phyloP scores from a whole-genome alignment of 768 basidiomycete genomes.

The Lenzites betulinus region DNA sequence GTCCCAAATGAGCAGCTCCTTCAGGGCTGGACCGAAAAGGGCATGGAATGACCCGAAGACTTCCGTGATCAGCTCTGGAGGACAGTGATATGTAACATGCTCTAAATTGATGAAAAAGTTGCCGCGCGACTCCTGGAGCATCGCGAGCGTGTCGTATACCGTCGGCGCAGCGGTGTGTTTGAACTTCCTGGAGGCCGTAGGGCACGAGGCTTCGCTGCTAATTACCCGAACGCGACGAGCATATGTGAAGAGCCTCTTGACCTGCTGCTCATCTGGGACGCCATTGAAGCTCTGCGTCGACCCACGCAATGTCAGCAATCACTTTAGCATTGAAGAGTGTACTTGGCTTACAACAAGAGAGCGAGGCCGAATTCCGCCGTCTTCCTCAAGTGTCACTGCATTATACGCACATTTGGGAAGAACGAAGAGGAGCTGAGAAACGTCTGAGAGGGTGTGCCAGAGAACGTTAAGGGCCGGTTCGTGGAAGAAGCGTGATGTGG shows the following conservation, averaged over 20 bases:
- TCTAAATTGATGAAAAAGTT: not conserved
- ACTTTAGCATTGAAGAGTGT: not conserved
- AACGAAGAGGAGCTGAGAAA: not conserved
- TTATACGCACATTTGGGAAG: not conserved
- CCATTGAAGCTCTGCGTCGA: not conserved
- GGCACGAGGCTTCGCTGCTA: no score
- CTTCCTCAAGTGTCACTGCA: not conserved
- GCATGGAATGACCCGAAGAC: not conserved
- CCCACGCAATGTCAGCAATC: not conserved
- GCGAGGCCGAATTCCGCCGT: not conserved
- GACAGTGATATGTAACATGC: not conserved
- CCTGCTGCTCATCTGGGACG: not conserved
- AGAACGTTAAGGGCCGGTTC: not conserved
- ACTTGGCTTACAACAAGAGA: no score
- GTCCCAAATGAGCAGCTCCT: not conserved
- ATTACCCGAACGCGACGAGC: not conserved
- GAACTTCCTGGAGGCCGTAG: no score
- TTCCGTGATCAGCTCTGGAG: not conserved
- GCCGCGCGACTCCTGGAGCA: not conserved
- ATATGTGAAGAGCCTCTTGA: not conserved
- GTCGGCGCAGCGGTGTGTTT: not conserved
- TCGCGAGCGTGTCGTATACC: not conserved
- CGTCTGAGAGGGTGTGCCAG: not conserved
- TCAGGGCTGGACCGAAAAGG: not conserved
- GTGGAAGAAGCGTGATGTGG: not conserved